Base-by-base conservation (phyloP, 768 basidiomycete species). In the Macrolepiota fuliginosa region DNA sequence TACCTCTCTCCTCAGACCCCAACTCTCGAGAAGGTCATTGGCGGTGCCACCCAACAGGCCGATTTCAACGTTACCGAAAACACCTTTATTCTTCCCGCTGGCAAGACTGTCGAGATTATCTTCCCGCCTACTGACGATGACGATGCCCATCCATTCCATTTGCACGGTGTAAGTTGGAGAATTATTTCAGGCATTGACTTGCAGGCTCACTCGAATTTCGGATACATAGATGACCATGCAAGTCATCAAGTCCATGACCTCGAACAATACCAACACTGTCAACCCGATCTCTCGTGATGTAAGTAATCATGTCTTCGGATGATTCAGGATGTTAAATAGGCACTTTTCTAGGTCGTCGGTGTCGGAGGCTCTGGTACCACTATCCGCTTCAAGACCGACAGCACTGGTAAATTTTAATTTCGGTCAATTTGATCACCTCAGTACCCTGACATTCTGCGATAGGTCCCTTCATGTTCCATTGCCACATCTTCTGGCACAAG, bases 221-320 rank as follows among this genome's bases (percentile, higher is more conserved):
- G 13, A 22, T 37, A 5, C 24, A 24, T 32, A 61, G 60, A 54
- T 61, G 60, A 32, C 53, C 13, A 27, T 61, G 19, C 60, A 61
- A 55, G 60, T 61, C 35, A 66, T 78, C 61, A 74, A 77, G 62
- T 71, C 63, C 36, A 74, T 71, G 45, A 61, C 54, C 24, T 61
- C 69, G 25, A 63, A 66, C 11, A 15, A 19, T 2, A 77, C 75
- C 65, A 83, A 83, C 70, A 81, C 75, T 39, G 66, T 66, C n/a
- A 84, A 89, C 70, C 89, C 90, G 0, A 77, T 76, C 49, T 62
- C 76, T 45, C 76, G 87, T 39, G 88, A 90, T 67, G 84, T 85
- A 4, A 79, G 87, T 39, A 74, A 4, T 29, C 9, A 15, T 22
- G 3, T 1, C 11, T 22, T 22, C 19, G 19, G 4, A 25, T 9